phyloP scores from a whole-genome alignment of 1,284 basidiomycete genomes.

The Melampsora larici-populina region DNA sequence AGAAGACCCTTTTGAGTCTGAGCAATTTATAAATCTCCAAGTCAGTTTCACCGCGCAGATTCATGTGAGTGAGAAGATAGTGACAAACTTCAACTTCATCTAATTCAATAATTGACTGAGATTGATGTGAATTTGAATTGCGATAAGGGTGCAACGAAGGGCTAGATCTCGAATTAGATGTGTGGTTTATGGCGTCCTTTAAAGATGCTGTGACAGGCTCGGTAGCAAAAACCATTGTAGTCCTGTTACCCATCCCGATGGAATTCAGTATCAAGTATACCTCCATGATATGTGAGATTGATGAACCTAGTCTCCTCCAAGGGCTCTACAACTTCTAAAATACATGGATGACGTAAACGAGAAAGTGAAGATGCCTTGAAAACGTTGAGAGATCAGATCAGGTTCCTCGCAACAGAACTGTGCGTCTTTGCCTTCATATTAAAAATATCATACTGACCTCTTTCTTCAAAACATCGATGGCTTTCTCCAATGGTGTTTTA shows the following conservation, averaged over 20 bases:
- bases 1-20: slow-evolving; percentile 91
- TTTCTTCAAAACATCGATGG: slow-evolving; percentile 27
- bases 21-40: background rate
- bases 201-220: slow-evolving; percentile 79
- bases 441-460: slow-evolving; percentile 15
- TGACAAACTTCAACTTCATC: slow-evolving; percentile 80
- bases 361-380: slow-evolving; percentile 76
- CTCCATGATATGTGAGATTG: background rate
- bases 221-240: slow-evolving; percentile 85
- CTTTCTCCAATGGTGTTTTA: slow-evolving; percentile 33
- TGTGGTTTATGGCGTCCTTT: slow-evolving; percentile 62
- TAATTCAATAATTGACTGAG: slow-evolving; percentile 64
- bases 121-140: slow-evolving; percentile 47
- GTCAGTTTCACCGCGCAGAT: slow-evolving; percentile 47
- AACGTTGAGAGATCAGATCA: background rate
- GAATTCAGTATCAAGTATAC: too few species aligned
- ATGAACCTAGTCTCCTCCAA: slow-evolving; percentile 75
- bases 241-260: slow-evolving; percentile 50
- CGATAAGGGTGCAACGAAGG: too few species aligned
- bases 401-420: background rate
- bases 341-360: slow-evolving; percentile 83
- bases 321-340: slow-evolving; percentile 98
- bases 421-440: too few species aligned
- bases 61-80: background rate
- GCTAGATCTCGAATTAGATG: slow-evolving; percentile 61